These are phyloP conservation scores for Pochonia chlamydosporia DNA, from an alignment of 2,329 filamentous ascomycete genomes.

Conservation along the genomic window DNA sequence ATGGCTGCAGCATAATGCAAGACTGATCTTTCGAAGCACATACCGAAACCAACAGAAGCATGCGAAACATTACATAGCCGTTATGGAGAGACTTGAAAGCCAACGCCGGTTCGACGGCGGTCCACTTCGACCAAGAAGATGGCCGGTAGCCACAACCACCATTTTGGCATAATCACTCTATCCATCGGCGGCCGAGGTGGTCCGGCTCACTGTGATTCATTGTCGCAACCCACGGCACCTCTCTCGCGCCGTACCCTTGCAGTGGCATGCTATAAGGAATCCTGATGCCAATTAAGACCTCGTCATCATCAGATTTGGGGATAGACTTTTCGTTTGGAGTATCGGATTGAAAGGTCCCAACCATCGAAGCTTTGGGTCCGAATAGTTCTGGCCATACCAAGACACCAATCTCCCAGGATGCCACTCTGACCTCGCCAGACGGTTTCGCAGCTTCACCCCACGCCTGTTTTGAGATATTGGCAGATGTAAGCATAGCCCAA, in stretches of 20 bases:
- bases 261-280: slow-evolving; percentile 82
- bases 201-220: slow-evolving; percentile 55
- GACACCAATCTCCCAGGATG: slow-evolving; percentile 80
- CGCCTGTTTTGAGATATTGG: slow-evolving; percentile 84
- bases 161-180: background rate
- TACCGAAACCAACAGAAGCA: too few relatives aligned
- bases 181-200: slow-evolving; percentile 44
- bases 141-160: background rate
- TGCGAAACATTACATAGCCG: too few relatives aligned
- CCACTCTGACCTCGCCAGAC: slow-evolving; percentile 60
- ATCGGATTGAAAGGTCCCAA: slow-evolving; percentile 62
- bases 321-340: slow-evolving; percentile 28
- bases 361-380: slow-evolving; percentile 50
- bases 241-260: slow-evolving; percentile 53
- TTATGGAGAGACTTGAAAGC: too few relatives aligned
- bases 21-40: too few relatives aligned
- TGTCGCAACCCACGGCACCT: slow-evolving; percentile 74
- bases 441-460: slow-evolving; percentile 65
- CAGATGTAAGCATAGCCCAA: slow-evolving; percentile 85
- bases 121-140: background rate
- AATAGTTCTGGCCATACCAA: slow-evolving; percentile 69
- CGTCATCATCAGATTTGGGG: slow-evolving; percentile 15
- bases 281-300: slow-evolving; percentile 57
- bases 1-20: too few relatives aligned
- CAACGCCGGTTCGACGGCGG: background rate